A percentile compares a stretch with the other conserved stretches of the same genome.
phyloP scores from a whole-genome alignment of 2,329 filamentous ascomycete genomes.

The Blumeria graminis region DNA sequence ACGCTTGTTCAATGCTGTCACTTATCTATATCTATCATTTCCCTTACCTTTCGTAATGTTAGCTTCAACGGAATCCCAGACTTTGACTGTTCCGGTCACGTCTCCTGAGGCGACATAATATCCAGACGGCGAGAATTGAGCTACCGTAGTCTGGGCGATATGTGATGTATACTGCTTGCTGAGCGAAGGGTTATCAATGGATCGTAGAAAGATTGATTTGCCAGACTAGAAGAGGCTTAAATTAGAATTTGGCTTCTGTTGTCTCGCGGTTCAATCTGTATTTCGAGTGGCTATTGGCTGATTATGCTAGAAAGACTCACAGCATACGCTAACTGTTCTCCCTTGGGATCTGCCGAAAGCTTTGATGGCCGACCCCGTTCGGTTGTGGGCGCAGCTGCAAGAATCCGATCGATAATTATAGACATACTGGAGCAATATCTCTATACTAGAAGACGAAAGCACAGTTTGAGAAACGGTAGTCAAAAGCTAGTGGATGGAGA shows the following conservation, averaged over 20 bases:
- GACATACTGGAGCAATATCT: conserved; percentile 16
- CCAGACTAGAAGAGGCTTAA: conserved; percentile 35
- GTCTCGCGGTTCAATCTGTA: no score
- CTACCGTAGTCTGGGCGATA: conserved; percentile 70
- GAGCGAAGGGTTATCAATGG: conserved; percentile 67
- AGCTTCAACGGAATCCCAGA: conserved; percentile 82
- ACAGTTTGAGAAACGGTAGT: no score
- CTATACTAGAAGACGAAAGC: no score
- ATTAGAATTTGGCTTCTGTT: background rate
- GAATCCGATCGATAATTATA: conserved; percentile 40
- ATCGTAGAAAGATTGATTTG: conserved; percentile 90
- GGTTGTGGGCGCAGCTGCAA: conserved; percentile 67
- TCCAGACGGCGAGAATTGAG: conserved; percentile 78
- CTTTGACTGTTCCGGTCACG: conserved; percentile 55
- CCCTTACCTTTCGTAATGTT: conserved; percentile 40
- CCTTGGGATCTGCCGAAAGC: conserved; percentile 69
- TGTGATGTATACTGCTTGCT: conserved; percentile 84
- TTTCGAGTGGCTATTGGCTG: no score
- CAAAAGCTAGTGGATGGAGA: no score
- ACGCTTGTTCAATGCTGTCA: conserved; percentile 1
- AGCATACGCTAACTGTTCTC: conserved; percentile 78
- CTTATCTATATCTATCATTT: no score
- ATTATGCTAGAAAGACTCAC: conserved; percentile 25
- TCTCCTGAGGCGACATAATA: conserved; percentile 92
- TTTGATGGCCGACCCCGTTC: conserved; percentile 70